Evolutionary conservation across 805 yeast species (phyloP), one percentile per base, ranked within the genome.

Genomic region (Lipomyces sp.): DNA sequence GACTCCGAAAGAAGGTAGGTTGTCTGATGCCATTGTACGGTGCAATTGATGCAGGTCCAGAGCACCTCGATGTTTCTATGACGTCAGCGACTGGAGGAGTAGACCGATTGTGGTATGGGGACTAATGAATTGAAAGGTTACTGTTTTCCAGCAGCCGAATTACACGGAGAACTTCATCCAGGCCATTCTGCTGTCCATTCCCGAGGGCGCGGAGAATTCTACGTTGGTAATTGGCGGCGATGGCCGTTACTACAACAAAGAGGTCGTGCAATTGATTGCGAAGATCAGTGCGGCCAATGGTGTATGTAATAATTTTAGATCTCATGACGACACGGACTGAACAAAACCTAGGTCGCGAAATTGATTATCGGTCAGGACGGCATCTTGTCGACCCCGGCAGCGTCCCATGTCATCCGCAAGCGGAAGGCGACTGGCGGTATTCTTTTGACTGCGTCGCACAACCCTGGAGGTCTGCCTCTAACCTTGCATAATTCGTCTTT

Each of bases 81-180:
- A 34, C 34, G 34, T 34, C 56, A 34, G 37, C 15, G 37, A 32
- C n/a, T 42, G 10, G 48, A 42, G n/a, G 24, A 42, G 18, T 7
- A 7, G n/a, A 1, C 18, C 10, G 29, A 4, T 42, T n/a, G 8
- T n/a, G 48, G 48, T 24, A 42, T 42, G 15, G 48, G 15, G 48
- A 24, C 48, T 42, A 42, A 42, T 42, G 48, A n/a, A 42, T 15
- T n/a, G 24, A 15, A 6, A 69, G 72, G 97, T 94, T 55, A 83
- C 82, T 32, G 93, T 91, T 33, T 94, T 94, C 81, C 86, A 91
- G 79, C 87, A 86, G 73, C 81, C 83, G 11, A 81, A 91, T 77
- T 94, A 94, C 80, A 89, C 97, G 0, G 98, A 94, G 78, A 94
- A 95, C 82, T 94, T 94, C 80, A 85, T 95, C 72, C 99, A 94